Percentiles rank a stretch among this genome's conserved stretches.
Evolutionary conservation across 768 basidiomycete genomes (phyloP).

Genomic region (Lactifluus pinguis): DNA sequence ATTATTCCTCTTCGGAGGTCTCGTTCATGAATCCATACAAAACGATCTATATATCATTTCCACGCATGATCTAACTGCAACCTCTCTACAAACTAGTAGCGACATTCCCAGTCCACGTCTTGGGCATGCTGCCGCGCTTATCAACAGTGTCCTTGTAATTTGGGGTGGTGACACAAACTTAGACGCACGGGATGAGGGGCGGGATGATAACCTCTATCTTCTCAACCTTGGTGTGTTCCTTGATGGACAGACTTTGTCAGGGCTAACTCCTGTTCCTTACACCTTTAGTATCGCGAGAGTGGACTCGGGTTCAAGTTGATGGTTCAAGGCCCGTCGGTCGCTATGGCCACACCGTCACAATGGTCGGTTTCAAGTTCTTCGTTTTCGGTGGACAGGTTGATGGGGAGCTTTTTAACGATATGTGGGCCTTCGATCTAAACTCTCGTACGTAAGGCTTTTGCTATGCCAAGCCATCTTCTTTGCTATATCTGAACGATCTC

Average conservation of each 20-base stretch:
- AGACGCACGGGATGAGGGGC: constrained; percentile 59
- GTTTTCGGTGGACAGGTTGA: constrained; percentile 96
- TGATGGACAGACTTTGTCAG: not conserved
- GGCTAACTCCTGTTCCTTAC: not conserved
- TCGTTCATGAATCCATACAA: constrained; percentile 80
- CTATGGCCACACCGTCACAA: constrained; percentile 93
- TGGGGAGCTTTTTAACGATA: constrained; percentile 86
- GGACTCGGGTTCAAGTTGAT: constrained; percentile 78
- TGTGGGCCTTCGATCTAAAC: constrained; percentile 95
- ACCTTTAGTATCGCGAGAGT: constrained; percentile 78
- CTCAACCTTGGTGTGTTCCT: constrained; percentile 75
- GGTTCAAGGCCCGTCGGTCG: constrained; percentile 77
- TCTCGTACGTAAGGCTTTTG: constrained; percentile 57
- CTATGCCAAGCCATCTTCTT: constrained; percentile 50
- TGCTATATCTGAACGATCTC: constrained; percentile 45
- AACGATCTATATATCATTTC: constrained; percentile 94
- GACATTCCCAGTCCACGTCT: constrained; percentile 84
- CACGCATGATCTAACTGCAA: constrained; percentile 67
- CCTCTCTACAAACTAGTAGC: constrained; percentile 78
- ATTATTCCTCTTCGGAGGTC: constrained; percentile 93
- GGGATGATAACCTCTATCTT: constrained; percentile 90
- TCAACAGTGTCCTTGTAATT: constrained; percentile 90
- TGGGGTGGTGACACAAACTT: constrained; percentile 98
- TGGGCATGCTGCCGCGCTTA: constrained; percentile 94
- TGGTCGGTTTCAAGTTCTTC: constrained; percentile 86